Conservation (phyloP, 305 asterid species). For the Vinca major region DNA sequence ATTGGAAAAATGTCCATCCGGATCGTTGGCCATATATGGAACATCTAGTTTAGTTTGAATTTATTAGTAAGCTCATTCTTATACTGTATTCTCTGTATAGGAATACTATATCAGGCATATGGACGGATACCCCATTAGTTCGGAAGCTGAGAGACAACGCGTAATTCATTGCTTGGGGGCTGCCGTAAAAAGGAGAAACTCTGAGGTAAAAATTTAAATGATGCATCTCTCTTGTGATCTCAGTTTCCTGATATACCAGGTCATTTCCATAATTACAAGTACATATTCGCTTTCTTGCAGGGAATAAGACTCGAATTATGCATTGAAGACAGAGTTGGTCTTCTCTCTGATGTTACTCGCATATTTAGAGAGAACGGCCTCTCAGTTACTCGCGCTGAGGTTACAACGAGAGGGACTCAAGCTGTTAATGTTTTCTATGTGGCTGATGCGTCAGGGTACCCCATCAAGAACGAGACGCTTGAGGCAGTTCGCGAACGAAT, state of each 20-base stretch:
- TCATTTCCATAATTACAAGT: neutral
- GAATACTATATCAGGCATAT: conserved; percentile 56
- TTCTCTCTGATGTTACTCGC: conserved; percentile 74
- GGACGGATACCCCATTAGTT: conserved; percentile 66
- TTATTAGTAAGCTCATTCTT: neutral
- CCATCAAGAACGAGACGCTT: conserved; percentile 50
- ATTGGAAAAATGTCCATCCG: neutral
- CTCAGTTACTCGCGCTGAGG: conserved; percentile 74
- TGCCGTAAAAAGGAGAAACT: conserved; percentile 69
- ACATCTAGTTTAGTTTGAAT: conserved; percentile 1
- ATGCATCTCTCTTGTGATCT: neutral
- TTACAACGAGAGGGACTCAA: conserved; percentile 54
- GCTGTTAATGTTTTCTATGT: conserved; percentile 71
- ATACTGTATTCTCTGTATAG: conserved; percentile 6
- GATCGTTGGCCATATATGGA: conserved; percentile 5
- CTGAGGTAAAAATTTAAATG: conserved; percentile 38
- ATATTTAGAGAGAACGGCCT: conserved; percentile 84
- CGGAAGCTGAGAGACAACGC: conserved; percentile 74
- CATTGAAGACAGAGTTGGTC: conserved; percentile 64
- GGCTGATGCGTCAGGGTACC: conserved; percentile 54
- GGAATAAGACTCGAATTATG: conserved; percentile 73
- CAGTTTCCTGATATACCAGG: neutral
- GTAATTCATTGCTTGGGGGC: conserved; percentile 88
- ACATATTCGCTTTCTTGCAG: conserved; percentile 26
- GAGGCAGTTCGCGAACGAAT: conserved; percentile 71